Evolutionary conservation across 768 basidiomycete genomes (phyloP).

Genomic region (Tylopilus plumbeoviolaceoides): DNA sequence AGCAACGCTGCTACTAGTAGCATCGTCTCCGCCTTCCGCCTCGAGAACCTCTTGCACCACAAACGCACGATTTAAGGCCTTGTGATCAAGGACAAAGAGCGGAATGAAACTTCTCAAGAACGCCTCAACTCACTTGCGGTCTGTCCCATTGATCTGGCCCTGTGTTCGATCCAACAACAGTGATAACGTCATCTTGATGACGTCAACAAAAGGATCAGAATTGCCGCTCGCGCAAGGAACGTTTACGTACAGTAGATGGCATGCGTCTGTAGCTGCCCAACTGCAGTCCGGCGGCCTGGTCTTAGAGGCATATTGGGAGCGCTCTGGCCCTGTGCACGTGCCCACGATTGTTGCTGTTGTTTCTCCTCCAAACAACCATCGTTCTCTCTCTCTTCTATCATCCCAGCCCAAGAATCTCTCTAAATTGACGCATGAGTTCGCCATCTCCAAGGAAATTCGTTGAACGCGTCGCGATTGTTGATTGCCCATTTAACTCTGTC

Average conservation of each 20-base stretch:
- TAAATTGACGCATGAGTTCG: slow-evolving; percentile 78
- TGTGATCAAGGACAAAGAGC: slow-evolving; percentile 69
- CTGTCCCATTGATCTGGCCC: slow-evolving; percentile 62
- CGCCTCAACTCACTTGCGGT: slow-evolving; percentile 78
- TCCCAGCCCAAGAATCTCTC: slow-evolving; percentile 87
- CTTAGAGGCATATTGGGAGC: slow-evolving; percentile 34
- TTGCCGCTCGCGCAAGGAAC: neutral
- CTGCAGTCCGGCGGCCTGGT: slow-evolving; percentile 59
- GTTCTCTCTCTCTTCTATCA: slow-evolving; percentile 60
- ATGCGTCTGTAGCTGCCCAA: slow-evolving; percentile 90
- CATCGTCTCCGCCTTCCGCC: slow-evolving; percentile 52
- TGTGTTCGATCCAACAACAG: slow-evolving; percentile 90
- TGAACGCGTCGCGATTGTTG: slow-evolving; percentile 73
- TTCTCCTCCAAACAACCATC: slow-evolving; percentile 46
- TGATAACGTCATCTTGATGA: slow-evolving; percentile 84
- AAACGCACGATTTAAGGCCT: slow-evolving; percentile 67
- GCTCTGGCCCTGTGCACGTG: slow-evolving; percentile 43
- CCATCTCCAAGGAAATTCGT: slow-evolving; percentile 81
- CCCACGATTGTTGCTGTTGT: slow-evolving; percentile 44
- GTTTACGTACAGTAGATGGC: slow-evolving; percentile 67
- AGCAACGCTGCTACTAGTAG: slow-evolving; percentile 25
- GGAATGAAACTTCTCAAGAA: slow-evolving; percentile 76
- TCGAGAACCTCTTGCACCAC: slow-evolving; percentile 60
- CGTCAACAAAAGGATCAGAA: slow-evolving; percentile 39
- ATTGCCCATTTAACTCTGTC: slow-evolving; percentile 79